A percentile compares a stretch with the other conserved stretches of the same genome.
Conservation (phyloP, 306 rosid genomes). For the Quercus variabilis region DNA sequence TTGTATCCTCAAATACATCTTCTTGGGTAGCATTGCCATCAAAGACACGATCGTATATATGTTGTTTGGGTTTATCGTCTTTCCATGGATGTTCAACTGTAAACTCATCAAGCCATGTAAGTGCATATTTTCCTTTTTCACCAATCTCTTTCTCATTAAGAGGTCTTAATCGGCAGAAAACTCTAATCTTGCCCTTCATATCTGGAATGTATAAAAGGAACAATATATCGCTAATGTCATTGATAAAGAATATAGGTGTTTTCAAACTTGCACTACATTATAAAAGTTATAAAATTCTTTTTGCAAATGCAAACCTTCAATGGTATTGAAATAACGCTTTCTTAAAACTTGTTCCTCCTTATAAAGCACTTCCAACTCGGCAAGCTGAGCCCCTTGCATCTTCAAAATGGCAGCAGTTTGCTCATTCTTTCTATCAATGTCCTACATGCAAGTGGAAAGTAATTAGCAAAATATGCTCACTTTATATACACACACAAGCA, state of each 20-base stretch:
- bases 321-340: constrained; percentile 87
- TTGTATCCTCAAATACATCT: constrained; percentile 90
- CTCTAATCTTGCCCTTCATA: constrained; percentile 99
- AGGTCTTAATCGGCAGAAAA: constrained; percentile 84
- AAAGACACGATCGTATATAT: constrained; percentile 78
- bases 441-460: constrained; percentile 43
- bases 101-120: constrained; percentile 65
- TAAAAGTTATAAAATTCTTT: neutral
- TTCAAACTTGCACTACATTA: neutral
- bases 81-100: constrained; percentile 92
- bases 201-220: constrained; percentile 46
- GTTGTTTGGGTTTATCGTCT: constrained; percentile 78
- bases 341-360: constrained; percentile 91
- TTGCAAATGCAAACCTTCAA: constrained; percentile 60
- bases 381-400: constrained; percentile 93
- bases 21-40: constrained; percentile 71
- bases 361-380: constrained; percentile 84
- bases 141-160: constrained; percentile 66
- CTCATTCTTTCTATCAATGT: constrained; percentile 92
- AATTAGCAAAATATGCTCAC: neutral
- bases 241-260: neutral
- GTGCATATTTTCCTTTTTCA: constrained; percentile 45
- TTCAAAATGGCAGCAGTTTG: constrained; percentile 86
- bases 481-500: too few species aligned
- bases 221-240: neutral